These are phyloP conservation scores for Ampelocalamus luodianensis DNA, from an alignment of 176 grass and related monocot genomes.

Conservation along the genomic window DNA sequence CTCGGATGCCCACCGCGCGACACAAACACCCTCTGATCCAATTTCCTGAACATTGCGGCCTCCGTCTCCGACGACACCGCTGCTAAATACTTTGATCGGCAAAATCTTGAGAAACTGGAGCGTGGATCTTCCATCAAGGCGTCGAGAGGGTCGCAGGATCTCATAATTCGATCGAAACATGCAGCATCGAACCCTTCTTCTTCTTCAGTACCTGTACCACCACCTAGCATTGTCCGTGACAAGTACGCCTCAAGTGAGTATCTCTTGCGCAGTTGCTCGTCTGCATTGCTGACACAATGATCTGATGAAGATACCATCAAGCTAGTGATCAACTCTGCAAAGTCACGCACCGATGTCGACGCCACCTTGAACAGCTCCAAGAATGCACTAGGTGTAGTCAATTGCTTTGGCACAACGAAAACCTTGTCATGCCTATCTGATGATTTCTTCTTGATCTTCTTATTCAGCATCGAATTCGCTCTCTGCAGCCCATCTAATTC, in stretches of 20 bases:
- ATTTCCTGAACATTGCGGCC: background rate
- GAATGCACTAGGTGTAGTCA: background rate
- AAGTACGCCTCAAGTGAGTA: background rate
- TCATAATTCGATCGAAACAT: slow-evolving; percentile 13
- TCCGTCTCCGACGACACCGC: background rate
- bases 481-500: background rate
- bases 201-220: background rate
- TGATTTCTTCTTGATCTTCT: background rate
- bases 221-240: slow-evolving; percentile 11
- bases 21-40: slow-evolving; percentile 32
- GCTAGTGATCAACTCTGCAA: background rate
- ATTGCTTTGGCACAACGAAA: background rate
- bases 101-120: slow-evolving; percentile 3
- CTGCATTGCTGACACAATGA: background rate
- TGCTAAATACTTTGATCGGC: background rate
- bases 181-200: background rate
- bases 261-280: background rate
- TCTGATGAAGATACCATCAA: background rate
- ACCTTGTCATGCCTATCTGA: background rate
- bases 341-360: background rate
- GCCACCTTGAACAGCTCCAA: background rate
- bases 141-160: background rate
- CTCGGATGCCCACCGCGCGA: slow-evolving; percentile 24
- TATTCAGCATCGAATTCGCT: background rate
- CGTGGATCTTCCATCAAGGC: slow-evolving; percentile 7